A percentile compares a stretch with the other conserved stretches of the same genome.
These are phyloP conservation scores for Penicillium robsamsonii DNA, from an alignment of 495 filamentous ascomycete genomes.

Conservation along the genomic window DNA sequence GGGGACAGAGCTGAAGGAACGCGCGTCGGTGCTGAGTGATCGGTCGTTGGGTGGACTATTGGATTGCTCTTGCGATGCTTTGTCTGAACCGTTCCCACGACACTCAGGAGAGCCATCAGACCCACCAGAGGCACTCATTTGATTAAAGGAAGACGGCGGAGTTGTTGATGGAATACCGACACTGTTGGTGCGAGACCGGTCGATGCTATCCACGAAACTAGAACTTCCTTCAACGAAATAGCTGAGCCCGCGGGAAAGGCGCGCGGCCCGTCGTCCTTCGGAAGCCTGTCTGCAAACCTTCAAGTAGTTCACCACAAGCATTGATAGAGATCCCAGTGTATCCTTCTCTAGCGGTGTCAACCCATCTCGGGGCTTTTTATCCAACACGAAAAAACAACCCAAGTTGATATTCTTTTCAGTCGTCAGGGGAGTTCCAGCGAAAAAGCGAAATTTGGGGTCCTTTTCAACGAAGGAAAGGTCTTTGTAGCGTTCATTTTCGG, in stretches of 20 bases:
- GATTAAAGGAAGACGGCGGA: conserved; percentile 28
- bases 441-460: conserved; percentile 45
- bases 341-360: conserved; percentile 38
- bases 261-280: conserved; percentile 55
- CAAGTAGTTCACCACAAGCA: conserved; percentile 62
- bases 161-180: conserved; percentile 22
- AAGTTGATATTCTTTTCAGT: conserved; percentile 67
- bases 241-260: conserved; percentile 60
- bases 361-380: conserved; percentile 43
- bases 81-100: conserved; percentile 27
- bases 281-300: conserved; percentile 56
- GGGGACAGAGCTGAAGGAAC: conserved; percentile 29
- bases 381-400: conserved; percentile 67
- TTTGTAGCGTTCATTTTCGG: conserved; percentile 41
- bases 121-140: conserved; percentile 27
- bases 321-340: conserved; percentile 47
- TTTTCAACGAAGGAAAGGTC: conserved; percentile 41
- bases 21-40: conserved; percentile 30
- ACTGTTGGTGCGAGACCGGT: conserved; percentile 29
- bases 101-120: conserved; percentile 32
- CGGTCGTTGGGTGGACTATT: conserved; percentile 21
- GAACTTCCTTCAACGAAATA: conserved; percentile 60
- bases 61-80: conserved; percentile 25
- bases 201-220: conserved; percentile 39
- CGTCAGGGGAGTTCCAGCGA: conserved; percentile 55